Evolutionary conservation across 192 early-diverging fungal genomes (phyloP).

Genomic region (Coemansia sp.): DNA sequence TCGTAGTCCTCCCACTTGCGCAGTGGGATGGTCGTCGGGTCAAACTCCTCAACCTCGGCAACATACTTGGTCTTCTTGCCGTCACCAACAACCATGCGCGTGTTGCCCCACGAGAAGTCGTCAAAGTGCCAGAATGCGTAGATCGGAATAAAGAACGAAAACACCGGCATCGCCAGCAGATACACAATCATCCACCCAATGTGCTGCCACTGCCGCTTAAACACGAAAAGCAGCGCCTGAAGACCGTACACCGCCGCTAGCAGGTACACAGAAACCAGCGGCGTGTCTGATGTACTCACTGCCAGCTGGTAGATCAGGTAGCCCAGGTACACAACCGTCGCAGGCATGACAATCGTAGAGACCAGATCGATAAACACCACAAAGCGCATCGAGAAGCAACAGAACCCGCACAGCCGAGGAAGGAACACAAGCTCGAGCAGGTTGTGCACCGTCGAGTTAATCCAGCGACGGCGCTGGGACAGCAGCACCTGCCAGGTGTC

Average conservation of each 20-base stretch:
- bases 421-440: slow-evolving; percentile 91
- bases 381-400: slow-evolving; percentile 98
- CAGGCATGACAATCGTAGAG: slow-evolving; percentile 93
- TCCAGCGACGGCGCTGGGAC: slow-evolving; percentile 99
- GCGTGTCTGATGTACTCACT: slow-evolving; percentile 58
- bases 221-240: slow-evolving; percentile 84
- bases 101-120: slow-evolving; percentile 99
- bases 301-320: slow-evolving; percentile 79
- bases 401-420: slow-evolving; percentile 94
- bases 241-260: slow-evolving; percentile 88
- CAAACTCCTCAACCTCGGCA: slow-evolving; percentile 73
- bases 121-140: slow-evolving; percentile 99
- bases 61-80: slow-evolving; percentile 65
- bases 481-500: slow-evolving; percentile 94
- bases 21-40: slow-evolving; percentile 71
- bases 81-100: slow-evolving; percentile 85
- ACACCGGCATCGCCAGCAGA: slow-evolving; percentile 89
- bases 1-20: slow-evolving; percentile 87
- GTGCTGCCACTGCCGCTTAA: slow-evolving; percentile 90
- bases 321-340: slow-evolving; percentile 83
- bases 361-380: slow-evolving; percentile 95
- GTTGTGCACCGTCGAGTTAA: slow-evolving; percentile 99
- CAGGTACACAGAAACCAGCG: slow-evolving; percentile 82
- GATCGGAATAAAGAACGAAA: slow-evolving; percentile 81
- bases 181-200: slow-evolving; percentile 99